phyloP scores from a whole-genome alignment of 495 filamentous ascomycete species.

The Thozetella sp. region DNA sequence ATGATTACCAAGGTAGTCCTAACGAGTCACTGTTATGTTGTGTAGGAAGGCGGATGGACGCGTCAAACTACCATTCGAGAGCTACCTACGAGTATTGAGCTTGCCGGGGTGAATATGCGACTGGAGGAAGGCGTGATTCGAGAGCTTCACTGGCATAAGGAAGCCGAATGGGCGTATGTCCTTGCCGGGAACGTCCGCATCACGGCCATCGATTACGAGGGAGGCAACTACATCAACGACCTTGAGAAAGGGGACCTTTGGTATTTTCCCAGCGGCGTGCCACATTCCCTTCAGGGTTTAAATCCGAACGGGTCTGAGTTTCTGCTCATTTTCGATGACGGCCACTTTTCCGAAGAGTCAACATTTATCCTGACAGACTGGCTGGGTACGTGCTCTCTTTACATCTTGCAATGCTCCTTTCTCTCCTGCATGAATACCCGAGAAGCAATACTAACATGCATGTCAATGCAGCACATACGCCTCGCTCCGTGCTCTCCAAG shows the following conservation, averaged over 20 bases:
- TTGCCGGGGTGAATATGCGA: slow-evolving; percentile 79
- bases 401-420: too few relatives aligned
- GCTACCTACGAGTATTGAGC: slow-evolving; percentile 57
- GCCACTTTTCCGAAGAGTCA: slow-evolving; percentile 67
- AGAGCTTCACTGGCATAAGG: slow-evolving; percentile 76
- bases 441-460: too few relatives aligned
- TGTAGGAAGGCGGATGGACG: slow-evolving; percentile 68
- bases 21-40: too few relatives aligned
- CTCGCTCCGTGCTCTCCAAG: slow-evolving; percentile 46
- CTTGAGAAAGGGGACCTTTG: slow-evolving; percentile 68
- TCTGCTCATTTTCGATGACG: slow-evolving; percentile 70
- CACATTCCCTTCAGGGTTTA: slow-evolving; percentile 65
- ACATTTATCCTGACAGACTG: slow-evolving; percentile 71
- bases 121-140: slow-evolving; percentile 67
- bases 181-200: slow-evolving; percentile 66
- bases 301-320: slow-evolving; percentile 68
- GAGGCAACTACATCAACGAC: slow-evolving; percentile 67
- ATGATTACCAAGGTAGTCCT: background rate
- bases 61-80: slow-evolving; percentile 68
- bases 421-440: too few relatives aligned
- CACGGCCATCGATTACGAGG: slow-evolving; percentile 62
- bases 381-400: slow-evolving; percentile 55
- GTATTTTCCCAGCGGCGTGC: slow-evolving; percentile 69
- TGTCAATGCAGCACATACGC: background rate
- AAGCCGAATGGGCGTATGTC: slow-evolving; percentile 65